Base-by-base conservation (phyloP, 331 rosid genomes). In the Cydonia oblonga region DNA sequence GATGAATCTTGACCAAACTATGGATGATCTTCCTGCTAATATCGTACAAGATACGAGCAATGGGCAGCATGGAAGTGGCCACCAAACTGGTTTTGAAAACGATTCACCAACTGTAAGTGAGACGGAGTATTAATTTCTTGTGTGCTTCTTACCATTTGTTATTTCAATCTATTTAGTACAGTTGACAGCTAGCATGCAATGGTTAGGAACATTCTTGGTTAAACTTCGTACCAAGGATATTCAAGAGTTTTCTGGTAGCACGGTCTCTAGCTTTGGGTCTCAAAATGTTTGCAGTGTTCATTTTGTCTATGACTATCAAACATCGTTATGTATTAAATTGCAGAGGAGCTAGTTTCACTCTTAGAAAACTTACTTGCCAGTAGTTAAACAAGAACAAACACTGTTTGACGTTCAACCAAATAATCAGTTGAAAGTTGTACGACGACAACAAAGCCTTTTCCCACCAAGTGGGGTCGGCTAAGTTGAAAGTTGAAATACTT, bases 1-100 rank as follows among this genome's bases (percentile, higher is more conserved):
- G 69, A 78, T 78, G 79, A 77, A 74, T 32, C 79, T 75, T 72
- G 78, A 81, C 70, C 83, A 52, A 77, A 60, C 66, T 28, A 68
- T 60, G 51, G 69, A 49, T 75, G 69, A 24, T 38, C 29, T 64
- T 57, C 33, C 69, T 68, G 74, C 62, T 22, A 62, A 65, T 78
- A 68, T 22, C 52, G 59, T 33, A 32, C 69, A 19, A 33, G 66
- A 75, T 38, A 12, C 16, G 18, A 42, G 49, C 49, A 4, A 42
- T 13, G 49, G 49, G 49, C 49, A 42, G 49, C 49, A 42, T 42
- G 49, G 16, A 42, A 13, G 49, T 42, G 49, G 49, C 16, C 49
- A 42, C 16, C 49, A 42, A 42, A 42, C 49, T 42, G 49, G 49
- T 42, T 42, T 42, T 42, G 49, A 42, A 42, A 42, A 42, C 49